Base-by-base conservation (phyloP, 495 filamentous ascomycete genomes). In the Penicillium bialowiezense region DNA sequence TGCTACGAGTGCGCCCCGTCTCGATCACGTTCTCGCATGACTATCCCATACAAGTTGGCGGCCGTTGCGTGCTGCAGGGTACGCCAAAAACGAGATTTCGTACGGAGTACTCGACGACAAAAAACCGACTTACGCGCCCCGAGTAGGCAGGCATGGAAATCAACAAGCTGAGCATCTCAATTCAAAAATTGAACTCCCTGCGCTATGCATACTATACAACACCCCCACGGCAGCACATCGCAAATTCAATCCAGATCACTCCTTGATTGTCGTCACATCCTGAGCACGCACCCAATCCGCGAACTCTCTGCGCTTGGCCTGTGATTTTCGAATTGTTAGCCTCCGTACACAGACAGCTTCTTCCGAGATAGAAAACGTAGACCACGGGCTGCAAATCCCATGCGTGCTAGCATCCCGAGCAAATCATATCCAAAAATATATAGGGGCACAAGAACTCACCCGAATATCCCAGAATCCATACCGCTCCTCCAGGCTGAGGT, bases 241-340 rank as follows among this genome's bases (percentile, higher is more conserved):
- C 36, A 35, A 38, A 21, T 21, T 35, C 23, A 41, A 20, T 21
- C 13, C 51, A 44, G 26, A 54, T 56, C 44, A 60, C 56, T 68
- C 18, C 56, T 64, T 60, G 12, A 37, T 46, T n/a, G n/a, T n/a
- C 52, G 55, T 26, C 21, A 44, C 55, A 33, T 71, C 72, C 50
- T 68, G 54, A 13, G 64, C 67, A 10, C 82, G 78, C 6, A 84
- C 76, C 87, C 87, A 91, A 48, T 86, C 78, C 15, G 81, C 79
- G 71, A 93, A 91, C 49, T 91, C 86, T 57, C 76, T 82, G 44
- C 86, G 76, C 65, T 90, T 89, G 48, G 81, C 64, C 87, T 86
- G 49, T 74, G 71, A 75, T 52, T 20, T 15, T 13, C 37, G 33
- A 34, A 37, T 33, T 9, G 29, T 60, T 44, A 56, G 49, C 44